Conservation (phyloP, 495 filamentous ascomycete genomes). For the Xylaria cubensis region DNA sequence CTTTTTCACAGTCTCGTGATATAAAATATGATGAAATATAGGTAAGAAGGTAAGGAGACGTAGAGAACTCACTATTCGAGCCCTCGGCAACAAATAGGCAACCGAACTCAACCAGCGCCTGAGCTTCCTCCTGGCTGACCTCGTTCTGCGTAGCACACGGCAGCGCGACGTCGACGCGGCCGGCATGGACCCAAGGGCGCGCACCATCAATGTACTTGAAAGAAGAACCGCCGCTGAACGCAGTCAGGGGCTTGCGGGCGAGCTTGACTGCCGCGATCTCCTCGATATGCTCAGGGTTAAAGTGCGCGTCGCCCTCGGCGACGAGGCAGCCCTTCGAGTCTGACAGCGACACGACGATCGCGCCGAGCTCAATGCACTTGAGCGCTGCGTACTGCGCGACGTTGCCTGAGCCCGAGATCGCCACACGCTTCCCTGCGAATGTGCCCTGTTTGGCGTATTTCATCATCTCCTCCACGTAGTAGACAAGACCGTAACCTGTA, state of each 20-base stretch:
- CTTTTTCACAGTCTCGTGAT: not conserved
- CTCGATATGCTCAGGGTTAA: slow-evolving; percentile 79
- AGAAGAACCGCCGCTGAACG: slow-evolving; percentile 57
- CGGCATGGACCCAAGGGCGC: slow-evolving; percentile 89
- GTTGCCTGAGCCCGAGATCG: slow-evolving; percentile 97
- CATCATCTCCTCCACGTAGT: slow-evolving; percentile 98
- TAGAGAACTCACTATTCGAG: slow-evolving; percentile 68
- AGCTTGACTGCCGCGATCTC: slow-evolving; percentile 85
- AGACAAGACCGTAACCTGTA: slow-evolving; percentile 95
- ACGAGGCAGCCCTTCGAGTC: slow-evolving; percentile 88
- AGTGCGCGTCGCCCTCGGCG: slow-evolving; percentile 65
- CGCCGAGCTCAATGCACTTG: slow-evolving; percentile 96
- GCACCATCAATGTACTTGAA: slow-evolving; percentile 89
- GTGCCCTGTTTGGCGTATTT: slow-evolving; percentile 83
- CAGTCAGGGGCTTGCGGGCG: slow-evolving; percentile 79
- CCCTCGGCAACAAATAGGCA: slow-evolving; percentile 92
- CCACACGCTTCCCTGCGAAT: slow-evolving; percentile 91
- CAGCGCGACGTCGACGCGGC: slow-evolving; percentile 87
- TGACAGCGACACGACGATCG: slow-evolving; percentile 89
- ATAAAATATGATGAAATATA: not conserved
- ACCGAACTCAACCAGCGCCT: slow-evolving; percentile 77
- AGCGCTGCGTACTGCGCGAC: slow-evolving; percentile 98
- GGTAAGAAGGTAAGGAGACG: not conserved
- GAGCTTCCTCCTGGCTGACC: slow-evolving; percentile 86
- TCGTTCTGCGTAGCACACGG: slow-evolving; percentile 98